Percentiles rank a stretch among this genome's conserved stretches.
phyloP scores from a whole-genome alignment of 2,329 filamentous ascomycete species.

The Fusarium solani-melongenae region DNA sequence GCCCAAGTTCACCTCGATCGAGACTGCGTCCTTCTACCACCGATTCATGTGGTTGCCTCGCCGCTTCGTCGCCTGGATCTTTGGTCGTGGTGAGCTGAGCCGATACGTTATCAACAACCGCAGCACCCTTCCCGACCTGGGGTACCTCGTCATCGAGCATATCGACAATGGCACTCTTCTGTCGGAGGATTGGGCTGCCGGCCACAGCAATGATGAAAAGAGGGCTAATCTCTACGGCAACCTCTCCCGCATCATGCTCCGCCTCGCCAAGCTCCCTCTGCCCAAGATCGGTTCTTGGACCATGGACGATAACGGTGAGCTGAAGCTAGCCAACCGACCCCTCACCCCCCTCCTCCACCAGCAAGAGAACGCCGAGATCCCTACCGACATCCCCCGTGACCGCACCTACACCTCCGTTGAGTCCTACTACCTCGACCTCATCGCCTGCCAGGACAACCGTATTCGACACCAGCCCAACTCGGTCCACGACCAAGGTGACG shows the following conservation, averaged over 20 bases:
- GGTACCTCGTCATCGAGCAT: conserved; percentile 14
- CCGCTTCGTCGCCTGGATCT: background rate
- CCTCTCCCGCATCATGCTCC: conserved; percentile 40
- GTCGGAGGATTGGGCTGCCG: conserved; percentile 28
- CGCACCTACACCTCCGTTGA: conserved; percentile 48
- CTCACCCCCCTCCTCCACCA: conserved; percentile 46
- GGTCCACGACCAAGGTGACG: conserved; percentile 43
- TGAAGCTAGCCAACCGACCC: conserved; percentile 50
- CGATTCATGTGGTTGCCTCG: conserved; percentile 11
- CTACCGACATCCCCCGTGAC: conserved; percentile 44
- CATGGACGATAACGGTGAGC: conserved; percentile 42
- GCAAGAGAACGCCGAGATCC: conserved; percentile 49
- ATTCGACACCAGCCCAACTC: conserved; percentile 51
- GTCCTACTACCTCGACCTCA: conserved; percentile 47
- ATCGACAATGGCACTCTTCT: conserved; percentile 26
- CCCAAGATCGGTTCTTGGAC: conserved; percentile 44
- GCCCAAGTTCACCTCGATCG: conserved; percentile 9
- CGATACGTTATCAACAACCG: conserved; percentile 5
- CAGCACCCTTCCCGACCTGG: conserved; percentile 3
- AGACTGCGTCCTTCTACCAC: conserved; percentile 1
- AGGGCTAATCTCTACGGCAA: conserved; percentile 42
- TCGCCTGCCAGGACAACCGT: conserved; percentile 46
- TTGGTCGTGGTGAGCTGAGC: background rate
- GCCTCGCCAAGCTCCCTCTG: conserved; percentile 38
- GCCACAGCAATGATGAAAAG: background rate